phyloP scores from a whole-genome alignment of 2,329 filamentous ascomycete genomes.

The Chaetomiaceae sp. region DNA sequence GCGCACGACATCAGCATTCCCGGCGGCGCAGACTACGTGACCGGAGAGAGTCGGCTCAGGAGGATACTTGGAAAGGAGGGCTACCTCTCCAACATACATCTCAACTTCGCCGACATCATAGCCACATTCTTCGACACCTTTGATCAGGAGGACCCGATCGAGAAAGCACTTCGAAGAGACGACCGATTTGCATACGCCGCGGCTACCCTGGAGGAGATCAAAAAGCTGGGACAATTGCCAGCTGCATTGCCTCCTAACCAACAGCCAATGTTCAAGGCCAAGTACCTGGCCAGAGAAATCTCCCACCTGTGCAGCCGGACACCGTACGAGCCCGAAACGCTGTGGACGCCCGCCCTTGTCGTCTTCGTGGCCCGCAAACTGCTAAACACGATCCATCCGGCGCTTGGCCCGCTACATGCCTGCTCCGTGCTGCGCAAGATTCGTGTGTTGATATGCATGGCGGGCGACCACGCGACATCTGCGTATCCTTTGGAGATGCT shows the following conservation, averaged over 20 bases:
- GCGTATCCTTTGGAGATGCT: constrained; percentile 89
- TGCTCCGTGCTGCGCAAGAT: constrained; percentile 84
- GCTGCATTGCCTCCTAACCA: constrained; percentile 67
- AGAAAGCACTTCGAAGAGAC: constrained; percentile 58
- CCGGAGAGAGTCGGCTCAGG: constrained; percentile 61
- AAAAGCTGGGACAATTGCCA: constrained; percentile 58
- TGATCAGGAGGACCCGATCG: constrained; percentile 68
- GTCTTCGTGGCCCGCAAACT: constrained; percentile 70
- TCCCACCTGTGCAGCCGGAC: constrained; percentile 70
- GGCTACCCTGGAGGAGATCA: constrained; percentile 63
- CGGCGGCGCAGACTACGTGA: constrained; percentile 38
- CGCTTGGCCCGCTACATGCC: constrained; percentile 78
- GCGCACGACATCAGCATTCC: constrained; percentile 60
- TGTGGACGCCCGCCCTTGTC: constrained; percentile 74
- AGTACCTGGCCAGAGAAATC: constrained; percentile 68
- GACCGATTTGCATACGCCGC: constrained; percentile 54
- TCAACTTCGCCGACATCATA: constrained; percentile 70
- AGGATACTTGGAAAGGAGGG: constrained; percentile 60
- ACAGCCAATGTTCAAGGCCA: constrained; percentile 79
- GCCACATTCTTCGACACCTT: constrained; percentile 70
- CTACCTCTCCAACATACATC: constrained; percentile 58
- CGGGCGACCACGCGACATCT: constrained; percentile 63
- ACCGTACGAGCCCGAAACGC: constrained; percentile 53
- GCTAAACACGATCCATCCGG: constrained; percentile 72
- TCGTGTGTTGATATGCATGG: constrained; percentile 71